Percentiles rank a stretch among this genome's conserved stretches.
Conservation (phyloP, 768 basidiomycete genomes). For the Termitomyces bulborhizus region DNA sequence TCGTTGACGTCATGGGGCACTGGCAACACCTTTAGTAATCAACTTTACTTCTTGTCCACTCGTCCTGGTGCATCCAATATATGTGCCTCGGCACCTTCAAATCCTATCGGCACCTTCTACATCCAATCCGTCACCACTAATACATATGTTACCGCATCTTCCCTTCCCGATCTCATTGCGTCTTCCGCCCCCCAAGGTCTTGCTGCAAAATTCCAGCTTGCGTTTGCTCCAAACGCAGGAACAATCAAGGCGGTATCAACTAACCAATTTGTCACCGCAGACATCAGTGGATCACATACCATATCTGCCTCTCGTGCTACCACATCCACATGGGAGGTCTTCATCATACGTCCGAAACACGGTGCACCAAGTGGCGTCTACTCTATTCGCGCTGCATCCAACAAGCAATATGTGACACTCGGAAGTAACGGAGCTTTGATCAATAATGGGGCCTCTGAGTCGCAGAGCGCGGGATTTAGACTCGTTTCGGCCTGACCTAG, state of each 20-base stretch:
- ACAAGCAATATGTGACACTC: conserved; percentile 21
- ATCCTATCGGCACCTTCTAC: conserved; percentile 24
- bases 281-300: conserved; percentile 20
- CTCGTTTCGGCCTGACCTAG: conserved; percentile 3
- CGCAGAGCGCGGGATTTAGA: conserved; percentile 20
- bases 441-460: conserved; percentile 20
- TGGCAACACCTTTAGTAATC: conserved; percentile 26
- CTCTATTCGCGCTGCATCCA: conserved; percentile 25
- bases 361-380: conserved; percentile 21
- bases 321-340: conserved; percentile 24
- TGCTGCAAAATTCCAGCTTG: conserved; percentile 20
- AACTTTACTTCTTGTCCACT: conserved; percentile 26
- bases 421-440: conserved; percentile 19
- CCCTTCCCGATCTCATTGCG: conserved; percentile 20
- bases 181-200: conserved; percentile 14
- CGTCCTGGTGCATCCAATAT: conserved; percentile 22
- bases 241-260: conserved; percentile 19
- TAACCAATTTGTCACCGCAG: conserved; percentile 25
- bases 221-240: conserved; percentile 24
- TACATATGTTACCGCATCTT: conserved; percentile 17
- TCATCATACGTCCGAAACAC: conserved; percentile 20
- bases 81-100: conserved; percentile 19
- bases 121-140: conserved; percentile 19
- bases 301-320: conserved; percentile 21
- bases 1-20: conserved; percentile 26